phyloP scores from a whole-genome alignment of 768 basidiomycete species.

The Podaxis sp. region DNA sequence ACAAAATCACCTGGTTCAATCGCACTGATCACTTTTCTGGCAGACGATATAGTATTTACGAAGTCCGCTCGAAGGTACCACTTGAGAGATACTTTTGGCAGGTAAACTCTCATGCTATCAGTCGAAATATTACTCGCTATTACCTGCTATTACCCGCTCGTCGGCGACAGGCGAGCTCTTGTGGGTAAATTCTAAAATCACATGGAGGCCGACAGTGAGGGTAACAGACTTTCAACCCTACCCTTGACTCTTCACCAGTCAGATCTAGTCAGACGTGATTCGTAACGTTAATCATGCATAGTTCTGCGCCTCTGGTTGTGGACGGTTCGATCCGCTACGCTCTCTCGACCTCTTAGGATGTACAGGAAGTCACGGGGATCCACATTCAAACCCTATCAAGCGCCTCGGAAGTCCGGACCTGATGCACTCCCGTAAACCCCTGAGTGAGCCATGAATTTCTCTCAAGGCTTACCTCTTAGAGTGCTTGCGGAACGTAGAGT shows the following conservation, averaged over 20 bases:
- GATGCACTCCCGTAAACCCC: background rate
- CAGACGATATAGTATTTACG: background rate
- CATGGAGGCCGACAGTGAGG: too few species aligned
- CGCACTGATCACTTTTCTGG: background rate
- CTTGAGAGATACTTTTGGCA: too few species aligned
- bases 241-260: background rate
- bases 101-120: background rate
- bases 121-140: too few species aligned
- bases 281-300: too few species aligned
- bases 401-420: background rate
- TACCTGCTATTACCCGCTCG: too few species aligned
- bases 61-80: background rate
- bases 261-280: background rate
- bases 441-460: background rate
- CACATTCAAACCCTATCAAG: background rate
- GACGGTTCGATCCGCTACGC: background rate
- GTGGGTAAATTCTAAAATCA: too few species aligned
- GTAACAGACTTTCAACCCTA: too few species aligned
- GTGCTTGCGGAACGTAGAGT: too few species aligned
- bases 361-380: background rate
- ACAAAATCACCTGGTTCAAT: background rate
- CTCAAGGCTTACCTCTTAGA: background rate
- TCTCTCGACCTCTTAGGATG: background rate
- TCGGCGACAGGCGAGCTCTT: too few species aligned
- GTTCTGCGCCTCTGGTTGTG: background rate